Evolutionary conservation across 495 filamentous ascomycete genomes (phyloP).

Genomic region (Tuber borchii): DNA sequence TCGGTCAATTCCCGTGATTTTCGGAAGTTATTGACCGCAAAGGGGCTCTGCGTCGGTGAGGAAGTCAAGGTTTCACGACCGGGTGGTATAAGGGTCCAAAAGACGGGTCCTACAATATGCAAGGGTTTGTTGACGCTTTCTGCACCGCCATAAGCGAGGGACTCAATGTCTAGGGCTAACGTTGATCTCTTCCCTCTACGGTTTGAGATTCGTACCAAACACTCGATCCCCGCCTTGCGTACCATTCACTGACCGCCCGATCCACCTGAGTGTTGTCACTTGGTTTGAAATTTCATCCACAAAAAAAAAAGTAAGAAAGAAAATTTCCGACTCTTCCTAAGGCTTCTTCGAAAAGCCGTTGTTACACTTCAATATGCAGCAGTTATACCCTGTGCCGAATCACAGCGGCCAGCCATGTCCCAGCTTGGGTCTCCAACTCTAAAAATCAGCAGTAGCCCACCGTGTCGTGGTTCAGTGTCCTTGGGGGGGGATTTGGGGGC

Average conservation of each 20-base stretch:
- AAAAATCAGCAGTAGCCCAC: background rate
- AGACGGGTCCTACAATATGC: slow-evolving; percentile 12
- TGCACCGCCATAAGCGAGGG: slow-evolving; percentile 28
- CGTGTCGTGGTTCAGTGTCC: background rate
- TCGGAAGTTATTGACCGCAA: background rate
- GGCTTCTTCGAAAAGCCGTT: background rate
- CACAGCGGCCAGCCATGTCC: background rate
- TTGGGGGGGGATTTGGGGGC: background rate
- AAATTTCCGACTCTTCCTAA: background rate
- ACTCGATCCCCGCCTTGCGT: background rate
- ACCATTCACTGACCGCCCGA: background rate
- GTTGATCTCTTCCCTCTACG: background rate
- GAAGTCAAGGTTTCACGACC: slow-evolving; percentile 18
- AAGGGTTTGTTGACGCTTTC: slow-evolving; percentile 19
- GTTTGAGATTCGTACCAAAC: background rate
- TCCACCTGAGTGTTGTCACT: background rate
- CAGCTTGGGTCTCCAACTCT: background rate
- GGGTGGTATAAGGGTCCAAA: slow-evolving; percentile 25
- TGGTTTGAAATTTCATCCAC: background rate
- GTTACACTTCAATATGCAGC: background rate
- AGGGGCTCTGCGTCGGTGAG: slow-evolving; percentile 18
- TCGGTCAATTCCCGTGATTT: background rate
- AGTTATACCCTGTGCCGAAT: background rate
- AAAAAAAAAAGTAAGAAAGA: background rate
- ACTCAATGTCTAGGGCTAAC: slow-evolving; percentile 11